Base-by-base conservation (phyloP, 2,329 filamentous ascomycete genomes). In the Achaetomium macrosporum region DNA sequence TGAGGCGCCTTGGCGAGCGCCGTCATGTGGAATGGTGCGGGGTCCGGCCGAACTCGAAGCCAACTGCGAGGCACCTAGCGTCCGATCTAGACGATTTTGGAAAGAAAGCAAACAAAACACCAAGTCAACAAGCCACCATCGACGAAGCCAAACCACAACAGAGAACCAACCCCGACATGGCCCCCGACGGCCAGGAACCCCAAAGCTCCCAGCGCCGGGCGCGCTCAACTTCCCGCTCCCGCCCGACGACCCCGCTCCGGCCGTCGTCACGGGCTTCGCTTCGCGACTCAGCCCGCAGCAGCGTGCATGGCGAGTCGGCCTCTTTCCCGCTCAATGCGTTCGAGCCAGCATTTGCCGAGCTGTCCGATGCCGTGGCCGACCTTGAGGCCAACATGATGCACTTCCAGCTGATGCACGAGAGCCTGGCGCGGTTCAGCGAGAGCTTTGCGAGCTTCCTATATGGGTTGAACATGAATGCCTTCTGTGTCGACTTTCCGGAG, bases 341-440 rank as follows among this genome's bases (percentile, higher is more conserved):
- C 53, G 91, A 97, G 67, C 89, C 90, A 0, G 86, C 88, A 13
- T 97, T 99, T 69, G 90, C 90, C 13, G 93, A 99, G 72, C 78
- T 99, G 2, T 87, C 89, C 10, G 93, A 99, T 69, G 87, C 88
- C 54, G 91, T 97, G 82, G 90, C 90, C 20, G 93, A 97, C 64
- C 80, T 99, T 10, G 93, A 99, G 74, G 89, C 90, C 56, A 97
- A 99, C 69, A 90, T 97, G 75, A 90, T 95, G 85, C 90, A 96
- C 68, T 84, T 99, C 61, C 92, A 97, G 69, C 75, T 96, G 58
- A 95, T 99, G 85, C 90, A 99, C 66, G 92, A 97, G 74, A 95
- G 89, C 64, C 72, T 99, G 61, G 83, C 89, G 20, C 83, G 93
- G 25, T 99, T 99, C 71, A 92, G 86, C 69, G 93, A 99, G 76